These are phyloP conservation scores for Hypoxylon sp. DNA, from an alignment of 2,329 filamentous ascomycete species.

Conservation along the genomic window DNA sequence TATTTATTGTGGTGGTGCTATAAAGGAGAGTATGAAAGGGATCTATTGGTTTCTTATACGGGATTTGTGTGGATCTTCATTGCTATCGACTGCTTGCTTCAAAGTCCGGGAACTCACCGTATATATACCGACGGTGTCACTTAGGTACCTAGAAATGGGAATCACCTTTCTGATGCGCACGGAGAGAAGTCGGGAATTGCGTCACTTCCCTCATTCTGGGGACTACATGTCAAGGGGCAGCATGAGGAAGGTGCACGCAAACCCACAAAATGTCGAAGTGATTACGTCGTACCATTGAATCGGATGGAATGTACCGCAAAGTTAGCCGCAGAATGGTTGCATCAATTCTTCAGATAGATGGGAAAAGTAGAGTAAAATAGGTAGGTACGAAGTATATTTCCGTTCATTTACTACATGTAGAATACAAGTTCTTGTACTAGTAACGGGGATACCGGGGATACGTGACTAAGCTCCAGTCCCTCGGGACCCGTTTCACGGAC, in stretches of 20 bases:
- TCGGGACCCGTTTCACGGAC: slow-evolving; percentile 1
- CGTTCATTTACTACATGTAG: neutral
- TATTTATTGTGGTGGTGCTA: neutral
- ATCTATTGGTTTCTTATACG: neutral
- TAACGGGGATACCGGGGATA: slow-evolving; percentile 14
- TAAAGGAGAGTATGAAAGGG: neutral
- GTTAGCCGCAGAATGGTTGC: too few species aligned
- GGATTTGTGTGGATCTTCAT: neutral
- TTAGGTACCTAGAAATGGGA: neutral
- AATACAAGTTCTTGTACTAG: neutral
- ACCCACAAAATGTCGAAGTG: too few species aligned
- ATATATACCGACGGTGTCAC: neutral
- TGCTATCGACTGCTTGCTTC: neutral
- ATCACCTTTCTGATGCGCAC: neutral
- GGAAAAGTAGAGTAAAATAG: neutral
- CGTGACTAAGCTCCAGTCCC: neutral
- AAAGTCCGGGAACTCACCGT: neutral
- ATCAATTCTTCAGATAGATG: neutral
- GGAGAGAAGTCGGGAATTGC: neutral
- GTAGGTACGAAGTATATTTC: neutral
- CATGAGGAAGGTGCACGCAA: neutral
- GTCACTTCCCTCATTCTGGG: neutral
- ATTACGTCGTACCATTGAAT: too few species aligned
- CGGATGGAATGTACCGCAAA: neutral
- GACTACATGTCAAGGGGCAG: neutral